Evolutionary conservation across 73 alveolate genomes (phyloP).

Genomic region (Loxodes magnus): DNA sequence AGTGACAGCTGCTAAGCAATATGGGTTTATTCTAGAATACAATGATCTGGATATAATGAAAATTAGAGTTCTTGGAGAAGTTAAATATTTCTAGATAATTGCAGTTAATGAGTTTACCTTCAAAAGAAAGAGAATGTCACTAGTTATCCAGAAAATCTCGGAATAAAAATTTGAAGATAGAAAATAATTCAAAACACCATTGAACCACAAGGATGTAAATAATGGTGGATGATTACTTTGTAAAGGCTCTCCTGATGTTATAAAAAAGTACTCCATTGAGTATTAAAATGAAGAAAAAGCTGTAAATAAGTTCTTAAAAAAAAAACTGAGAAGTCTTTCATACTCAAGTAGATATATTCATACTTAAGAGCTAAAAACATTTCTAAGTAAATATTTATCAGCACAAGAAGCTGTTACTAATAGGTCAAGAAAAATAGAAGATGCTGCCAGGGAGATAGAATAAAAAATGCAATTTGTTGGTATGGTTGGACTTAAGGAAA

Average conservation of each 20-base stretch:
- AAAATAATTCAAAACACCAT: too few species aligned
- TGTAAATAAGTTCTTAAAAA: constrained; percentile 11
- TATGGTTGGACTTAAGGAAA: constrained; percentile 45
- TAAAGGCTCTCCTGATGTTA: constrained; percentile 65
- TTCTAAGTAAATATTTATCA: constrained; percentile 12
- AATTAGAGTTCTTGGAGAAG: constrained; percentile 5
- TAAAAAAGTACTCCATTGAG: constrained; percentile 13
- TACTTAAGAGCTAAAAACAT: constrained; percentile 29
- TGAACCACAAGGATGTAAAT: too few species aligned
- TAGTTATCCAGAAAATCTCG: too few species aligned
- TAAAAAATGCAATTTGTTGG: constrained; percentile 32
- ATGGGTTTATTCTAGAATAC: constrained; percentile 14
- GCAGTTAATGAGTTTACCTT: constrained; percentile 71
- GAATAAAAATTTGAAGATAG: too few species aligned
- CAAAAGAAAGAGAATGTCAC: constrained; percentile 86
- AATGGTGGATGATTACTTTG: constrained; percentile 24
- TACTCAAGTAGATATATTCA: constrained; percentile 56
- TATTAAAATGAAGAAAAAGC: too few species aligned
- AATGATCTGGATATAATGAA: neutral
- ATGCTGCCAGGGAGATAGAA: constrained; percentile 26
- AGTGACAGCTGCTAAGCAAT: constrained; percentile 44
- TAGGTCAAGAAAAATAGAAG: constrained; percentile 6
- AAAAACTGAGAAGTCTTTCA: constrained; percentile 67
- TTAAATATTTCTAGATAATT: constrained; percentile 38
- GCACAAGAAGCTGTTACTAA: neutral